Evolutionary conservation across 1,139 yeast genomes (phyloP).

Genomic region (Candida tetrigidarum): DNA sequence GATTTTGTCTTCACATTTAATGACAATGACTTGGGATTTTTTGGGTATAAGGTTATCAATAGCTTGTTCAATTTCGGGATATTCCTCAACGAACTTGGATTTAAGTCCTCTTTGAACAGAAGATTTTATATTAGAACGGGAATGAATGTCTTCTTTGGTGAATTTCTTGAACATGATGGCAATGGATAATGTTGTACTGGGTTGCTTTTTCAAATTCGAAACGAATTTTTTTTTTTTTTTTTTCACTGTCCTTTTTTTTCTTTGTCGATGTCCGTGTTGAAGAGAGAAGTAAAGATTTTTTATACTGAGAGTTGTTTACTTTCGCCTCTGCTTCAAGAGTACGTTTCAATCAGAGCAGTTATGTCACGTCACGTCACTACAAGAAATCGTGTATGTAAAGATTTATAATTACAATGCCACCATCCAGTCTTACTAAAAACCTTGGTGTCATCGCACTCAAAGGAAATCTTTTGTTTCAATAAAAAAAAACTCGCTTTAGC

Average conservation of each 20-base stretch:
- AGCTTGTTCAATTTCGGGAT: slow-evolving; percentile 70
- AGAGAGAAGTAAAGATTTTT: neutral
- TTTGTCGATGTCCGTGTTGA: neutral
- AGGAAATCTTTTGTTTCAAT: slow-evolving; percentile 54
- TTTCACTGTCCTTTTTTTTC: neutral
- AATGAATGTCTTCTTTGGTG: slow-evolving; percentile 84
- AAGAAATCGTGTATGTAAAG: slow-evolving; percentile 46
- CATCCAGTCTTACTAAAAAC: slow-evolving; percentile 47
- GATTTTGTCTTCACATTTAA: slow-evolving; percentile 90
- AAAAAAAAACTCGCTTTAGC: slow-evolving; percentile 57
- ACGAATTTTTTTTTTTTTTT: neutral
- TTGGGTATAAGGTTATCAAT: slow-evolving; percentile 89
- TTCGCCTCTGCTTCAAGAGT: too few species aligned
- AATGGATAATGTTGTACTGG: neutral
- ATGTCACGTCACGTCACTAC: too few species aligned
- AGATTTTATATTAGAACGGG: slow-evolving; percentile 90
- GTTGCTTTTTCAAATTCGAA: neutral
- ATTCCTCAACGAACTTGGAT: slow-evolving; percentile 70
- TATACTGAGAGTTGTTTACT: neutral
- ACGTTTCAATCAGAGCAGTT: too few species aligned
- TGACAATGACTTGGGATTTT: slow-evolving; percentile 80
- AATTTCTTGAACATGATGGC: slow-evolving; percentile 69
- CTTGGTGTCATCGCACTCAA: slow-evolving; percentile 81
- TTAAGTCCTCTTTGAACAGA: slow-evolving; percentile 89
- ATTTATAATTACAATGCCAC: slow-evolving; percentile 74